Evolutionary conservation across 2,329 filamentous ascomycete genomes (phyloP).

Genomic region (Penicillium frequentans): DNA sequence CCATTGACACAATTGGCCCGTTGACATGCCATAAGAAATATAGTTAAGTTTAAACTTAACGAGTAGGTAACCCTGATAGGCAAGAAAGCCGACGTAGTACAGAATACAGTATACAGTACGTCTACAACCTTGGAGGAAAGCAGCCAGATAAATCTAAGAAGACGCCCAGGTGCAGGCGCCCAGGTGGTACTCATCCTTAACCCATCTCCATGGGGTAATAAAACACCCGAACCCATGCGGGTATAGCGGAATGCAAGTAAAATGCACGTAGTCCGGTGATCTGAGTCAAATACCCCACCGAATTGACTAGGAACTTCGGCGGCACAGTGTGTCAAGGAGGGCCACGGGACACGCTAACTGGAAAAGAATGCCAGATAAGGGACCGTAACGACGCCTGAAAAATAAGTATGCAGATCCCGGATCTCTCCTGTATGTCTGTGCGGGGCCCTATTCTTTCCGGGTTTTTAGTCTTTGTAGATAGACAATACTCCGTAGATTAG

Average conservation of each 20-base stretch:
- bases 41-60: not conserved
- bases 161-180: too few species aligned
- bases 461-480: not conserved
- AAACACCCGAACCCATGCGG: too few species aligned
- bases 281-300: not conserved
- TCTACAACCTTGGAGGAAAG: too few species aligned
- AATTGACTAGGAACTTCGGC: too few species aligned
- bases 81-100: not conserved
- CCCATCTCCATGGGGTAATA: too few species aligned
- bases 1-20: not conserved
- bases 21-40: not conserved
- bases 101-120: not conserved
- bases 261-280: not conserved
- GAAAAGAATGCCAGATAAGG: constrained; percentile 3
- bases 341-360: not conserved
- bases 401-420: constrained; percentile 8
- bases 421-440: not conserved
- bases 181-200: too few species aligned
- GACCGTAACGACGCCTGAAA: not conserved
- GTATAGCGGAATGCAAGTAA: not conserved
- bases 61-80: not conserved
- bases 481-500: not conserved
- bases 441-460: not conserved
- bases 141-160: too few species aligned
- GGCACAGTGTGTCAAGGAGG: not conserved